phyloP scores from a whole-genome alignment of 345 rosid species.

The Melaleuca quinquenervia region DNA sequence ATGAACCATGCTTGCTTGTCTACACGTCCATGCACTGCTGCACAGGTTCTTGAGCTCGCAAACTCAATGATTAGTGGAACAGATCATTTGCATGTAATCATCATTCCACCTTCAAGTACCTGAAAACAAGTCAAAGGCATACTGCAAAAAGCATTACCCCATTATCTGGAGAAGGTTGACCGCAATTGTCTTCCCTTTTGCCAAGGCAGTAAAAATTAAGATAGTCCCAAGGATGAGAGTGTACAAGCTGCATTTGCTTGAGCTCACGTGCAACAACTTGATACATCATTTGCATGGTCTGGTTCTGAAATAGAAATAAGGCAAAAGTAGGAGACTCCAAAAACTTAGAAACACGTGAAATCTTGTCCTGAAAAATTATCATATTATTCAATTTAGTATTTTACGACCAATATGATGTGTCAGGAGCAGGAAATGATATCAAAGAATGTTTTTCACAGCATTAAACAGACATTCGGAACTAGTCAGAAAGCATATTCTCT shows the following conservation, averaged over 20 bases:
- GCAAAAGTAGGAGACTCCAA: background rate
- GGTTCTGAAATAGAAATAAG: constrained; percentile 43
- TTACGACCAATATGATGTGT: background rate
- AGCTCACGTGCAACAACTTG: constrained; percentile 42
- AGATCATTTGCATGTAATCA: background rate
- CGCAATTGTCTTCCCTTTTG: constrained; percentile 33
- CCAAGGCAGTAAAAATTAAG: constrained; percentile 95
- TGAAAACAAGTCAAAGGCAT: background rate
- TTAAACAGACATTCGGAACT: background rate
- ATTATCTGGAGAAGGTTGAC: constrained; percentile 9
- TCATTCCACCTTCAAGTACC: background rate
- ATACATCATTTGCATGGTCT: constrained; percentile 95
- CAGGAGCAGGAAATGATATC: background rate
- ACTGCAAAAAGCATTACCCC: constrained; percentile 24
- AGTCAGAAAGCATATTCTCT: background rate
- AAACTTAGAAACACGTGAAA: background rate
- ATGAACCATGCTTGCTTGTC: background rate
- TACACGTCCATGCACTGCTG: background rate
- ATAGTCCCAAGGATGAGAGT: constrained; percentile 70
- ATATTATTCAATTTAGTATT: background rate
- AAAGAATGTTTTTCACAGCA: background rate
- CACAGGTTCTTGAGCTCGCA: too few relatives aligned
- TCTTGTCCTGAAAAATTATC: too few relatives aligned
- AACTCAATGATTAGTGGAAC: too few relatives aligned
- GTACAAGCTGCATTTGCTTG: constrained; percentile 26